Base-by-base conservation (phyloP, 164 flowering plant genomes). In the Dillenia suffruticosa region DNA sequence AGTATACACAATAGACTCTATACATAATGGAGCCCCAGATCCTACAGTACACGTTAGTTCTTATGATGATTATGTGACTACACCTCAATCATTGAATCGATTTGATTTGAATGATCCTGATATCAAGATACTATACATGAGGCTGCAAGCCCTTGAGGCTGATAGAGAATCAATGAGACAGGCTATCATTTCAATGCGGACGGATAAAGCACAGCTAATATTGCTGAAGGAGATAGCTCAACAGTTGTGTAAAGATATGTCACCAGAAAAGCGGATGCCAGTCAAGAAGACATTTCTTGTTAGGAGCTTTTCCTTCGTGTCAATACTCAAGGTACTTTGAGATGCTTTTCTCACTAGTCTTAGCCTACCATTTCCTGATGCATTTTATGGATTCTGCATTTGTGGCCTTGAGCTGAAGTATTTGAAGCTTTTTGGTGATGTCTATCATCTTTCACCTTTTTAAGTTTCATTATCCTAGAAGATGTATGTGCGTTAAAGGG, bases 121-220 rank as follows among this genome's bases (percentile, higher is more conserved):
- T 66, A 69, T 95, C 58, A 81, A 78, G 77, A 95, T 90, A 80
- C 84, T 95, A 16, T 89, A 82, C 73, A 64, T 67, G 76, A 80
- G 97, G 76, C 91, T 92, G 74, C 97, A 95, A 57, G 89, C 88
- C n/a, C 97, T 95, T 59, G 99, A 95, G 74, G 97, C 96, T 40
- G 99, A 95, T 57, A 81, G 91, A 73, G 99, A 95, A 68, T 90
- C 97, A 44, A 84, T 95, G 97, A 84, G 84, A 79, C 97, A 90
- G 77, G 80, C 90, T 19, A 71, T 95, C 46, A 76, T 86, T 58
- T 86, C 96, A 14, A 88, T 95, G 96, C 78, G 92, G 43, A 95
- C 96, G 10, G 97, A 95, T 64, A 92, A 95, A 74, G 90, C 97
- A 10, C 99, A 92, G 52, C 44, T 88, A 68, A 69, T 86, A 48